A percentile compares a stretch with the other conserved stretches of the same genome.
These are phyloP conservation scores for Infundibulicybe gibba DNA, from an alignment of 768 basidiomycete genomes.

Conservation along the genomic window DNA sequence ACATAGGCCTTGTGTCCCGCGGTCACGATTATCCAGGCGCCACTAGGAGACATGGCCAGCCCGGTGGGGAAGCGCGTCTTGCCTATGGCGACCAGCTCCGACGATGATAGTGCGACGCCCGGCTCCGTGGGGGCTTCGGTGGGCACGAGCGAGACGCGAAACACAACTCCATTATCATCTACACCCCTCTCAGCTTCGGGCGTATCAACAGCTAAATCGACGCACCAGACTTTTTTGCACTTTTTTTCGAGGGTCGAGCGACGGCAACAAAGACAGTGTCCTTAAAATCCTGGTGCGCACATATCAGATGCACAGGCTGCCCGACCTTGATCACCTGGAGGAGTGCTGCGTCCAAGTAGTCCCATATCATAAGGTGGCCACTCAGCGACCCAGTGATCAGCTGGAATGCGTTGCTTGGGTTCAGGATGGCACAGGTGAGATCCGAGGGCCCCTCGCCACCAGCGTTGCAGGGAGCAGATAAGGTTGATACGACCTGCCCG, in stretches of 20 bases:
- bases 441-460: constrained; percentile 36
- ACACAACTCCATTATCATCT: constrained; percentile 56
- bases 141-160: constrained; percentile 60
- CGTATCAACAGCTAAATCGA: neutral
- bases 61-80: constrained; percentile 63
- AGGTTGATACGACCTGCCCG: constrained; percentile 77
- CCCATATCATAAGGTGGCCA: constrained; percentile 89
- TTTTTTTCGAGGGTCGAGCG: constrained; percentile 44
- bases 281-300: constrained; percentile 65
- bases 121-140: constrained; percentile 37
- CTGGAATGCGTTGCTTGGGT: constrained; percentile 86
- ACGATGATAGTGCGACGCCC: constrained; percentile 19
- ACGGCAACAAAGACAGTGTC: constrained; percentile 70
- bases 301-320: constrained; percentile 68
- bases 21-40: constrained; percentile 72
- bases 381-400: constrained; percentile 82
- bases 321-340: constrained; percentile 70
- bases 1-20: constrained; percentile 80
- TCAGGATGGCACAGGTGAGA: constrained; percentile 74
- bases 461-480: constrained; percentile 48
- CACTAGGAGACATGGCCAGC: constrained; percentile 71
- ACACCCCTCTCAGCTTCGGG: constrained; percentile 9
- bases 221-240: constrained; percentile 29
- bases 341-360: constrained; percentile 82
- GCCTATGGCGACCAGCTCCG: constrained; percentile 55